phyloP scores from a whole-genome alignment of 73 alveolate species.

The Tetrahymena elliotti region DNA sequence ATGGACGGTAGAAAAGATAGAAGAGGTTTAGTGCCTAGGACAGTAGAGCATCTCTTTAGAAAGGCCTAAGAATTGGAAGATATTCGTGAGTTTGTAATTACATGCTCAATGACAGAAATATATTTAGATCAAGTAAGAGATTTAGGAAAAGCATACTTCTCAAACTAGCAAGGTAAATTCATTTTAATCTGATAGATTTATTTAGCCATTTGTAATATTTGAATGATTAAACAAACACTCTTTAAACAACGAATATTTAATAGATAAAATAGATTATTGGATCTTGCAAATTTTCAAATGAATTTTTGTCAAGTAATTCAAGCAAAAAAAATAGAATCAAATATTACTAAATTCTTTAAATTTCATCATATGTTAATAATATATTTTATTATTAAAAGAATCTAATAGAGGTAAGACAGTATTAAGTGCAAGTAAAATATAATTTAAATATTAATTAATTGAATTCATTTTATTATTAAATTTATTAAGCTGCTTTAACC shows the following conservation, averaged over 20 bases:
- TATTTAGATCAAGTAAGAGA: constrained; percentile 35
- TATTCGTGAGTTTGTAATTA: constrained; percentile 30
- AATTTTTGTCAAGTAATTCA: not conserved
- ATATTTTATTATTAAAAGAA: not conserved
- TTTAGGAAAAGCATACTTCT: constrained; percentile 16
- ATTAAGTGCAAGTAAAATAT: not conserved
- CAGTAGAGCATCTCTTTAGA: constrained; percentile 17
- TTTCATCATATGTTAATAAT: no score
- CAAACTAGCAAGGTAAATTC: not conserved
- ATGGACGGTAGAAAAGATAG: constrained; percentile 9
- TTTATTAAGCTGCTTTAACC: not conserved
- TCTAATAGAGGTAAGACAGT: not conserved
- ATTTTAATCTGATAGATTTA: not conserved
- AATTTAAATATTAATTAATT: not conserved
- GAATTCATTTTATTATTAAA: not conserved
- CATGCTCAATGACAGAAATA: constrained; percentile 19
- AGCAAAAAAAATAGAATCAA: not conserved
- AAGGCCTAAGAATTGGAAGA: constrained; percentile 39
- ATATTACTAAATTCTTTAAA: not conserved
- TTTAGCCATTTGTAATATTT: not conserved
- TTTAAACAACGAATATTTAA: not conserved
- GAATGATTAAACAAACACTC: not conserved
- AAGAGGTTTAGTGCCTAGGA: constrained; percentile 10
- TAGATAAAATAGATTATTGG: not conserved
- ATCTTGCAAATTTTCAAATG: not conserved